Base-by-base conservation (phyloP, 2,329 filamentous ascomycete species). In the Simplicillium aogashimaense region DNA sequence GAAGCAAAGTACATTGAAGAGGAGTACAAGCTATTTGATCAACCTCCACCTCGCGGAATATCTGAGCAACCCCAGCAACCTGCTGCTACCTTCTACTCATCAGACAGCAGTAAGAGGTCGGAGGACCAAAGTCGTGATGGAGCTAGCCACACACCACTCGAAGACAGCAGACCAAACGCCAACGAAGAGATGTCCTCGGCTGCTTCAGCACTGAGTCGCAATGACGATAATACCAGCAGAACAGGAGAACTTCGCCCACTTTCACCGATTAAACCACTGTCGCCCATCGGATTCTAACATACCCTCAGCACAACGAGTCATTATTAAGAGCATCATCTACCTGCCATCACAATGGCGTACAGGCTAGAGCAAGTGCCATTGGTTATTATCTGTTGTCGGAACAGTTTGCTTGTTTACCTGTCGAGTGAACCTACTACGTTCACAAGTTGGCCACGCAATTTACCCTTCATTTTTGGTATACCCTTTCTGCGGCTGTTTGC, bases 1-100 rank as follows among this genome's bases (percentile, higher is more conserved):
- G 90, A 97, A 61, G 80, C 86, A 46, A 79, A 78, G 49, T 90
- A 76, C 54, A 80, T 88, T 29, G 78, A 85, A 50, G 70, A 81
- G 47, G 81, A 85, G 53, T 82, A 83, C 50, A 63, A 61, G 47
- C 55, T 76, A 3, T 76, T 81, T 40, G 72, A 79, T 40, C 67
- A 73, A 52, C 69, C 74, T 4, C 67, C 74, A 6, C 77, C 76
- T 1, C 57, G 64, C 51, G 60, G 77, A 13, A 55, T 75, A 16
- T 51, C 59, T 10, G 56, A 66, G 37, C 52, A 59, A 9, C 57
- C 55, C 35, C 51, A 49, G 25, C 57, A 36, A 40, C 16, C 11
- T 6, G 12, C 29, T 41, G 25, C 18, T 35, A 20, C 39, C 28
- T 10, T 18, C 15, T 36, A 42, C 38, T 10, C 45, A 36, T 81